Conservation (phyloP, 1,284 basidiomycete species). For the Xanthoconium separans region DNA sequence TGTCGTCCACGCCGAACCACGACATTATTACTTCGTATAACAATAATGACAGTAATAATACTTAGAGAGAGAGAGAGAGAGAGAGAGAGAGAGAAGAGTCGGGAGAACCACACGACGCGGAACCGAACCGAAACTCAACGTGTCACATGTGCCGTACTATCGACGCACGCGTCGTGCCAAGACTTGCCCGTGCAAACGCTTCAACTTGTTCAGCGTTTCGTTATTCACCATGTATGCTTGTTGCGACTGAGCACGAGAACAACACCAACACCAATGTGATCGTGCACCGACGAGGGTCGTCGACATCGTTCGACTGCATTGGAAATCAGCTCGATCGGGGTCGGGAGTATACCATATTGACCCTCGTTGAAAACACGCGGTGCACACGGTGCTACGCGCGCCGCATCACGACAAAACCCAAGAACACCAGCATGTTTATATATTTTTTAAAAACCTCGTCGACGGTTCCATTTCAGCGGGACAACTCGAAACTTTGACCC, state of each 20-base stretch:
- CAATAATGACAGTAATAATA: too few species aligned
- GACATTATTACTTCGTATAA: not conserved
- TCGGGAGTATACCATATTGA: not conserved
- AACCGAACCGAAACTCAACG: slow-evolving; percentile 3
- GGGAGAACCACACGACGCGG: slow-evolving; percentile 8
- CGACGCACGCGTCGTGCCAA: not conserved
- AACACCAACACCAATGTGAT: not conserved
- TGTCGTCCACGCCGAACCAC: not conserved
- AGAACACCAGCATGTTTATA: not conserved
- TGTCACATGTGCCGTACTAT: not conserved
- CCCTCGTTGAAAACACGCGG: slow-evolving; percentile 30
- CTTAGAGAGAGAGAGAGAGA: too few species aligned
- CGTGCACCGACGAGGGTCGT: slow-evolving; percentile 1
- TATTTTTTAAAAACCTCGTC: too few species aligned
- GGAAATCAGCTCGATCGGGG: slow-evolving; percentile 5
- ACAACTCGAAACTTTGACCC: too few species aligned
- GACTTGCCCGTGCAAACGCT: too few species aligned
- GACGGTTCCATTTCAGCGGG: too few species aligned
- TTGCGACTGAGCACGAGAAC: not conserved
- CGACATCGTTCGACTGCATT: not conserved
- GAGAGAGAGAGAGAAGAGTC: too few species aligned
- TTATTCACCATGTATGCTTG: too few species aligned
- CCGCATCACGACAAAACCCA: not conserved
- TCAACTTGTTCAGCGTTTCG: too few species aligned
- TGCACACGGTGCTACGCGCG: slow-evolving; percentile 9